phyloP scores from a whole-genome alignment of 768 basidiomycete genomes.

The Boletus huronensis region DNA sequence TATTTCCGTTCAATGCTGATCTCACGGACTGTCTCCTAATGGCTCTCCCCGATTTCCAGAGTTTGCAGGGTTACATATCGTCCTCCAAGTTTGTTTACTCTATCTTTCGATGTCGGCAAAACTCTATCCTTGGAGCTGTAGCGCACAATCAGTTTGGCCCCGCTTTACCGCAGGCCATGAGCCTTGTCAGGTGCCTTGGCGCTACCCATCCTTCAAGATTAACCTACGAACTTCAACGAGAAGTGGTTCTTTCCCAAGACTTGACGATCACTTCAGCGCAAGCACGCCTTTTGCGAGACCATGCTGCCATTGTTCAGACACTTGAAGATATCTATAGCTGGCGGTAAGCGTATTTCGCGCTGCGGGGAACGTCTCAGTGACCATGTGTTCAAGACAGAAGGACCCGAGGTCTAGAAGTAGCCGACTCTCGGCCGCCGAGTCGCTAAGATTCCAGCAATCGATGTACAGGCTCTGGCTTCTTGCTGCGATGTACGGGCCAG shows the following conservation, averaged over 20 bases:
- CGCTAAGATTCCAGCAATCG: constrained; percentile 28
- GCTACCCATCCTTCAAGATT: background rate
- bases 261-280: constrained; percentile 14
- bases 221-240: constrained; percentile 9
- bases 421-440: constrained; percentile 31
- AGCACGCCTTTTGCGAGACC: constrained; percentile 23
- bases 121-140: constrained; percentile 30
- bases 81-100: constrained; percentile 32
- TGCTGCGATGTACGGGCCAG: constrained; percentile 6
- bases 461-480: constrained; percentile 31
- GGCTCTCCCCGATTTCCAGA: constrained; percentile 27
- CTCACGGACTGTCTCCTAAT: constrained; percentile 30
- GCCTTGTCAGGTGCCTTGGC: constrained; percentile 18
- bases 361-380: background rate
- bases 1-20: constrained; percentile 23
- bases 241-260: background rate
- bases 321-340: constrained; percentile 41
- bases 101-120: constrained; percentile 28
- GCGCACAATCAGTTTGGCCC: constrained; percentile 30
- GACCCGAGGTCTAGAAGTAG: constrained; percentile 33
- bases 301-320: constrained; percentile 22
- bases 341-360: constrained; percentile 25
- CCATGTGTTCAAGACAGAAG: constrained; percentile 30
- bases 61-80: constrained; percentile 24
- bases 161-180: constrained; percentile 32